A percentile compares a stretch with the other conserved stretches of the same genome.
Conservation (phyloP, 2,329 filamentous ascomycete genomes). For the Sclerotiophoma versabilis region DNA sequence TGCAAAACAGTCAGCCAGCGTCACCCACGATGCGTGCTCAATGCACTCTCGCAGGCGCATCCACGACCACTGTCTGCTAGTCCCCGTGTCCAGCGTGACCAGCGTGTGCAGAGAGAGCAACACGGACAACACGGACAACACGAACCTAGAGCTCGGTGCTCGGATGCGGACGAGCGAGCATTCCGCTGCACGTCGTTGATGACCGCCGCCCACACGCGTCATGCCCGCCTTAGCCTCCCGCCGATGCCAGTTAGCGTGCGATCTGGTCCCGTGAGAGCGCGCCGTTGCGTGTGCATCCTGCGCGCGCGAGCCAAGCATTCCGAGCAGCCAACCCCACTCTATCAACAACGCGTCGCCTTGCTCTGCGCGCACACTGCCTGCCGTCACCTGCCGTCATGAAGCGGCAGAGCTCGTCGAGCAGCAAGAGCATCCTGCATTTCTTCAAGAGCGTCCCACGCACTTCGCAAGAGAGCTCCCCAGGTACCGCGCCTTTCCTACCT, state of each 20-base stretch:
- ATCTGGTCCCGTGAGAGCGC: slow-evolving; percentile 25
- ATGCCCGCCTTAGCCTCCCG: slow-evolving; percentile 8
- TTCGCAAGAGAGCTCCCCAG: not conserved
- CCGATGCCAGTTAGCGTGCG: not conserved
- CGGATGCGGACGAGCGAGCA: slow-evolving; percentile 28
- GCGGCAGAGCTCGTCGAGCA: slow-evolving; percentile 6
- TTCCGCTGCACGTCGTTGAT: slow-evolving; percentile 26
- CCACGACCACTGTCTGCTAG: not conserved
- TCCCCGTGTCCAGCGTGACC: not conserved
- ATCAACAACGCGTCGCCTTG: slow-evolving; percentile 1
- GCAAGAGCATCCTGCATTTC: slow-evolving; percentile 15
- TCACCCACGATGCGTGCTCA: not conserved
- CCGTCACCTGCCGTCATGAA: slow-evolving; percentile 8
- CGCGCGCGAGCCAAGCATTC: slow-evolving; percentile 7
- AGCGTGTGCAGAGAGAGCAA: no score
- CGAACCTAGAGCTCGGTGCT: not conserved
- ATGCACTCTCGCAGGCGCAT: not conserved
- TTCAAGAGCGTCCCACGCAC: slow-evolving; percentile 12
- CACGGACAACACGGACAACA: no score
- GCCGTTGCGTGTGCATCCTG: slow-evolving; percentile 3
- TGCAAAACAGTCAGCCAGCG: slow-evolving; percentile 20
- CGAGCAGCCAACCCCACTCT: slow-evolving; percentile 4
- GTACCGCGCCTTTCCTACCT: slow-evolving; percentile 9
- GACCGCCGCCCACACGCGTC: slow-evolving; percentile 5
- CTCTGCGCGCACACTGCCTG: not conserved